Evolutionary conservation across 2,329 filamentous ascomycete genomes (phyloP).

Genomic region (Ophiostoma populinum): DNA sequence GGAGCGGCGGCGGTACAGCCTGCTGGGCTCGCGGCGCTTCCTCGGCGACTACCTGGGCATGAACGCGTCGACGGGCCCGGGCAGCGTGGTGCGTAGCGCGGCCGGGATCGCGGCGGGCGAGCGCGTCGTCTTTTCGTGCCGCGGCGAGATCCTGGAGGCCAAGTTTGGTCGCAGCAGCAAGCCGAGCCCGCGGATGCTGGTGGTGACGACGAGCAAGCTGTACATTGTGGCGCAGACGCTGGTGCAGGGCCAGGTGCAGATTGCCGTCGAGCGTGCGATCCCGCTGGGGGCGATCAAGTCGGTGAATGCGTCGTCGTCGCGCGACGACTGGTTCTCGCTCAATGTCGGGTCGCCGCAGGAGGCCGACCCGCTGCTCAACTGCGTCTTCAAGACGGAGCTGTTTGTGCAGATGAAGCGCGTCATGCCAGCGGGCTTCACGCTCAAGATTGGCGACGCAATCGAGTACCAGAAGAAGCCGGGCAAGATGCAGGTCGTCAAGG

Average conservation of each 20-base stretch:
- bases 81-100: slow-evolving; percentile 60
- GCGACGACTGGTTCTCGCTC: slow-evolving; percentile 94
- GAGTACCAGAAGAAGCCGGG: slow-evolving; percentile 97
- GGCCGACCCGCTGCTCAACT: slow-evolving; percentile 82
- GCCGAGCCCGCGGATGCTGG: slow-evolving; percentile 65
- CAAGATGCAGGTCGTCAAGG: slow-evolving; percentile 79
- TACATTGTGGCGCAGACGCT: slow-evolving; percentile 78
- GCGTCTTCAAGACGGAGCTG: slow-evolving; percentile 90
- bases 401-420: slow-evolving; percentile 77
- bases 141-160: slow-evolving; percentile 74
- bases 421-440: slow-evolving; percentile 62
- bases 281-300: slow-evolving; percentile 80
- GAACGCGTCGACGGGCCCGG: slow-evolving; percentile 62
- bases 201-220: slow-evolving; percentile 73
- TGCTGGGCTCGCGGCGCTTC: slow-evolving; percentile 82
- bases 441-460: slow-evolving; percentile 71
- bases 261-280: slow-evolving; percentile 65
- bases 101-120: slow-evolving; percentile 58
- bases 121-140: slow-evolving; percentile 71
- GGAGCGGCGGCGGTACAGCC: slow-evolving; percentile 77
- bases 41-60: slow-evolving; percentile 89
- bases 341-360: slow-evolving; percentile 82
- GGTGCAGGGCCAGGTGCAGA: slow-evolving; percentile 65
- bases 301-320: slow-evolving; percentile 60
- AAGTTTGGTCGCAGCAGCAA: slow-evolving; percentile 97